These are phyloP conservation scores for Globisporangium spiculum DNA, from an alignment of 352 stramenopile genomes.

Conservation along the genomic window DNA sequence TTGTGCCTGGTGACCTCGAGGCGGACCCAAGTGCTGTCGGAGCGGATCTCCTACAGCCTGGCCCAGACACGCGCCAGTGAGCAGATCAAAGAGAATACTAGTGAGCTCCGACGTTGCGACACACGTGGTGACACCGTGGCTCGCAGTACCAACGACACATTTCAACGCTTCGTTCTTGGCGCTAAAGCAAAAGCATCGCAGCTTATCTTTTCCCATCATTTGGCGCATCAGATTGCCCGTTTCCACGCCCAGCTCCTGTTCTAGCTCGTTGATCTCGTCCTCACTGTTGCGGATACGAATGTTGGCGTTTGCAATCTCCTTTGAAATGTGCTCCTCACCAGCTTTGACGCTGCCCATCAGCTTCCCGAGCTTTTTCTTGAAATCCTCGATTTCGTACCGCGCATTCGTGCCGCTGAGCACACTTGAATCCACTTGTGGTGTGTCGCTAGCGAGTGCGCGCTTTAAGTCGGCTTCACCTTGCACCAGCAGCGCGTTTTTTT, in stretches of 20 bases:
- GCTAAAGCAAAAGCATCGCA: slow-evolving; percentile 79
- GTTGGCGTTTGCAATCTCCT: slow-evolving; percentile 59
- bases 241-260: slow-evolving; percentile 63
- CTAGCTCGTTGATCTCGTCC: slow-evolving; percentile 65
- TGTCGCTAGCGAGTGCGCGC: slow-evolving; percentile 60
- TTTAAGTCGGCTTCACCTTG: slow-evolving; percentile 69
- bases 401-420: slow-evolving; percentile 55
- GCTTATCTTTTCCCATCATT: slow-evolving; percentile 51
- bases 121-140: slow-evolving; percentile 60
- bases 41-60: slow-evolving; percentile 61
- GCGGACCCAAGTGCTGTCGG: slow-evolving; percentile 61
- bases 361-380: slow-evolving; percentile 72
- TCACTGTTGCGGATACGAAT: slow-evolving; percentile 66
- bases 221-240: slow-evolving; percentile 74
- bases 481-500: slow-evolving; percentile 47
- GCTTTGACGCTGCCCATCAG: slow-evolving; percentile 61
- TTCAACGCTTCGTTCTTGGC: slow-evolving; percentile 65
- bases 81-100: slow-evolving; percentile 58
- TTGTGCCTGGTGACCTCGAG: slow-evolving; percentile 57
- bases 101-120: slow-evolving; percentile 47
- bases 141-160: slow-evolving; percentile 70
- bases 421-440: slow-evolving; percentile 57
- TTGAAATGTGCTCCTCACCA: slow-evolving; percentile 50
- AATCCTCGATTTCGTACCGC: slow-evolving; percentile 73
- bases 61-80: slow-evolving; percentile 59